phyloP scores from a whole-genome alignment of 495 filamentous ascomycete species.

The Neurospora sp. region DNA sequence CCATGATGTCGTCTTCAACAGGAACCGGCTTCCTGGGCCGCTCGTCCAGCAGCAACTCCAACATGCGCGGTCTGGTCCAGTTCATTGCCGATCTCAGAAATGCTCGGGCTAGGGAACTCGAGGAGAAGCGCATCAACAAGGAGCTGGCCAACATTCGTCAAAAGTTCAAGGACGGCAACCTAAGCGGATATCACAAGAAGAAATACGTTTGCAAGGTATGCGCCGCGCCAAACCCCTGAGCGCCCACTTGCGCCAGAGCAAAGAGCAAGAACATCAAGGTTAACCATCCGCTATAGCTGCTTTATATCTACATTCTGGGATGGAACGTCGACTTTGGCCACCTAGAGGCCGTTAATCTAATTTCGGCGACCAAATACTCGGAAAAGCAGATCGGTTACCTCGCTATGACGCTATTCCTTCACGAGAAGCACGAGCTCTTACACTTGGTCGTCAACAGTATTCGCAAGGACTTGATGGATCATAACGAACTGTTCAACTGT shows the following conservation, averaged over 20 bases:
- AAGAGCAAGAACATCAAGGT: slow-evolving; percentile 2
- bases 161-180: slow-evolving; percentile 77
- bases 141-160: slow-evolving; percentile 95
- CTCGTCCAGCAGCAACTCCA: slow-evolving; percentile 51
- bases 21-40: slow-evolving; percentile 50
- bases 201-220: slow-evolving; percentile 98
- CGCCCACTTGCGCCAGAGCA: neutral
- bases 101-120: slow-evolving; percentile 85
- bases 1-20: slow-evolving; percentile 44
- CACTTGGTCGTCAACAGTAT: slow-evolving; percentile 98
- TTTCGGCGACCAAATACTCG: slow-evolving; percentile 93
- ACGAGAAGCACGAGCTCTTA: slow-evolving; percentile 92
- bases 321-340: slow-evolving; percentile 99
- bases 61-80: slow-evolving; percentile 83
- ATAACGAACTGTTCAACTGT: slow-evolving; percentile 96
- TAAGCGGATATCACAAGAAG: slow-evolving; percentile 98
- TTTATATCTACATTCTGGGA: slow-evolving; percentile 98
- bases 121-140: slow-evolving; percentile 99
- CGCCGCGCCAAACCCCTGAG: neutral
- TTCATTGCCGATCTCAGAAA: slow-evolving; percentile 98
- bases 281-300: slow-evolving; percentile 46
- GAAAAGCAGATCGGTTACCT: slow-evolving; percentile 99
- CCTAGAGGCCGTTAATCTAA: slow-evolving; percentile 93
- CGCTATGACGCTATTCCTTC: slow-evolving; percentile 92
- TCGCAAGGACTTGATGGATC: slow-evolving; percentile 85